A percentile compares a stretch with the other conserved stretches of the same genome.
These are phyloP conservation scores for Parasarocladium wereldwijsianum DNA, from an alignment of 2,329 filamentous ascomycete species.

Conservation along the genomic window DNA sequence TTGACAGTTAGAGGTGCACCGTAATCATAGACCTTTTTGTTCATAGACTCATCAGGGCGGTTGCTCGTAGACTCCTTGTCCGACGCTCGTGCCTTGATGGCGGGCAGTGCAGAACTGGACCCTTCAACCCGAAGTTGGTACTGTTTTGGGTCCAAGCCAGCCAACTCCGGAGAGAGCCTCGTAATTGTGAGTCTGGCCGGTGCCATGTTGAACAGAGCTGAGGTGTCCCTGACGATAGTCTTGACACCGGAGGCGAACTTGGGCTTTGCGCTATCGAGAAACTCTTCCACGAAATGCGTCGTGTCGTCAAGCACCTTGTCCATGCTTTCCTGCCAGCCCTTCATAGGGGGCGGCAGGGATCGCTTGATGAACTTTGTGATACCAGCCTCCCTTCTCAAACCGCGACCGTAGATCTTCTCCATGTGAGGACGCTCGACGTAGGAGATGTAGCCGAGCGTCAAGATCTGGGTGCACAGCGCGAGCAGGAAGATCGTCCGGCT, in stretches of 20 bases:
- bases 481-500: slow-evolving; percentile 76
- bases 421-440: slow-evolving; percentile 94
- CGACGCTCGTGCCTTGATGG: slow-evolving; percentile 43
- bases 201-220: slow-evolving; percentile 76
- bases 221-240: slow-evolving; percentile 77
- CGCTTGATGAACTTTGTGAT: slow-evolving; percentile 83
- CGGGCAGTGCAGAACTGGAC: slow-evolving; percentile 35
- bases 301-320: slow-evolving; percentile 80
- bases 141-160: slow-evolving; percentile 62
- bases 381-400: slow-evolving; percentile 73
- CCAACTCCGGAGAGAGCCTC: slow-evolving; percentile 62
- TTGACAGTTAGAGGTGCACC: slow-evolving; percentile 78
- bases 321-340: slow-evolving; percentile 71
- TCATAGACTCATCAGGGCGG: slow-evolving; percentile 52
- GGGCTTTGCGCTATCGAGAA: slow-evolving; percentile 71
- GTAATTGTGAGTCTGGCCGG: slow-evolving; percentile 76
- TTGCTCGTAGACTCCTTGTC: slow-evolving; percentile 61
- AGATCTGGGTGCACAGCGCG: slow-evolving; percentile 69
- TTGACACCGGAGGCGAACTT: slow-evolving; percentile 78
- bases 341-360: slow-evolving; percentile 69
- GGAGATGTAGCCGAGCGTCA: slow-evolving; percentile 79
- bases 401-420: slow-evolving; percentile 88
- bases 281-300: slow-evolving; percentile 78
- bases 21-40: slow-evolving; percentile 73
- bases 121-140: slow-evolving; percentile 68